These are phyloP conservation scores for Penicillium sp. DNA, from an alignment of 2,329 filamentous ascomycete species.

Conservation along the genomic window DNA sequence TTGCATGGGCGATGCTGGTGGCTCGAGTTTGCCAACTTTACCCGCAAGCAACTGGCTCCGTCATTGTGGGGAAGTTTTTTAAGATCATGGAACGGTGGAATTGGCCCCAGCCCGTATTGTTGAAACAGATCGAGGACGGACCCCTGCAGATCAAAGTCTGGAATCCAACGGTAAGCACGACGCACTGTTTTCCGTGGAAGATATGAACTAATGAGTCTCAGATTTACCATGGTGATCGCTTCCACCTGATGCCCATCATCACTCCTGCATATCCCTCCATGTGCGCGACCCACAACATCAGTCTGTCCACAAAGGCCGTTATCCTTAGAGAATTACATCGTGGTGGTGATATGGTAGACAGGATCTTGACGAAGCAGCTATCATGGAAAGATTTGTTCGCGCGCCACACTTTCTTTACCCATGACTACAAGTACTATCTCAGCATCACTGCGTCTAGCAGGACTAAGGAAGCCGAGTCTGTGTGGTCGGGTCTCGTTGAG, in stretches of 20 bases:
- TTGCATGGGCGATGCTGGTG: constrained; percentile 97
- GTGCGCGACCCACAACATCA: constrained; percentile 95
- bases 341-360: constrained; percentile 70
- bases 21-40: constrained; percentile 95
- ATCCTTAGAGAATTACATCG: constrained; percentile 79
- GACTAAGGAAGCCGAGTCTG: constrained; percentile 76
- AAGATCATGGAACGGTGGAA: constrained; percentile 84
- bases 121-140: constrained; percentile 82
- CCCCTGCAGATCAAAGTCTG: constrained; percentile 80
- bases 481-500: constrained; percentile 89
- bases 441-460: constrained; percentile 79
- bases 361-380: constrained; percentile 71
- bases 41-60: constrained; percentile 82
- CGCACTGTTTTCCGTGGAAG: neutral
- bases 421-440: constrained; percentile 93
- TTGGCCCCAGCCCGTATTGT: constrained; percentile 88
- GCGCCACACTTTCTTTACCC: constrained; percentile 89
- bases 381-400: constrained; percentile 85
- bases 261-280: constrained; percentile 96
- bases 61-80: constrained; percentile 92
- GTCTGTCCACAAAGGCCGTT: constrained; percentile 75
- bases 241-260: constrained; percentile 95
- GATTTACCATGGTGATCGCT: constrained; percentile 74
- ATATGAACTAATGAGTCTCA: constrained; percentile 34
- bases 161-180: constrained; percentile 74